Evolutionary conservation across 345 rosid species (phyloP).

Genomic region (Populus tremula): DNA sequence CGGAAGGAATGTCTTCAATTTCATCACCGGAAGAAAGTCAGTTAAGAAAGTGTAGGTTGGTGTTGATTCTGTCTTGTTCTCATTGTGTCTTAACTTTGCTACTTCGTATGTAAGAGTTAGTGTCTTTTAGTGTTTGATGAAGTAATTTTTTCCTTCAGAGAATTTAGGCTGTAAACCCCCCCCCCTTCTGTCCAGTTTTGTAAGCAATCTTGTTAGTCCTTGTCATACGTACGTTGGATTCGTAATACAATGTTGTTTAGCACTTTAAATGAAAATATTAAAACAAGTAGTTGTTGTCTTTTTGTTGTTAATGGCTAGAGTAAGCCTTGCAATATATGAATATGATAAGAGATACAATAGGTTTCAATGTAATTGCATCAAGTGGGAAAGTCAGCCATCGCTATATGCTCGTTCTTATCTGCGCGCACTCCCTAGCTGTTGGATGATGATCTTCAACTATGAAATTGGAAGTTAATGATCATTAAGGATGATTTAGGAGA

Average conservation of each 20-base stretch:
- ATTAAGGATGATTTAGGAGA: no score
- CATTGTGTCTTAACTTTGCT: background rate
- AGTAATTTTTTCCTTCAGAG: no score
- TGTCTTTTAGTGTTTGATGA: no score
- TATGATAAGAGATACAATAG: no score
- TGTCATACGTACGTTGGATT: background rate
- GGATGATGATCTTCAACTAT: no score
- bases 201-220: background rate
- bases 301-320: background rate
- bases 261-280: background rate
- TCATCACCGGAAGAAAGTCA: background rate
- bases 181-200: background rate
- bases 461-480: no score
- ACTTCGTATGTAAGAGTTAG: no score
- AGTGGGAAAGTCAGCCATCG: no score
- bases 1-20: slow-evolving; percentile 24
- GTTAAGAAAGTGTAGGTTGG: background rate
- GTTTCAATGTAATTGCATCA: no score
- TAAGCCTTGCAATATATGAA: background rate
- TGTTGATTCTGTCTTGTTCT: background rate
- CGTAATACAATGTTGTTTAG: background rate
- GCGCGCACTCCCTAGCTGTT: no score
- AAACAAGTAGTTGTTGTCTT: background rate
- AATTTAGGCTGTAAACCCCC: background rate
- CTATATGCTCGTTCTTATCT: no score